These are phyloP conservation scores for Rhodomyrtus psidioides DNA, from an alignment of 441 rosid genomes.

Conservation along the genomic window DNA sequence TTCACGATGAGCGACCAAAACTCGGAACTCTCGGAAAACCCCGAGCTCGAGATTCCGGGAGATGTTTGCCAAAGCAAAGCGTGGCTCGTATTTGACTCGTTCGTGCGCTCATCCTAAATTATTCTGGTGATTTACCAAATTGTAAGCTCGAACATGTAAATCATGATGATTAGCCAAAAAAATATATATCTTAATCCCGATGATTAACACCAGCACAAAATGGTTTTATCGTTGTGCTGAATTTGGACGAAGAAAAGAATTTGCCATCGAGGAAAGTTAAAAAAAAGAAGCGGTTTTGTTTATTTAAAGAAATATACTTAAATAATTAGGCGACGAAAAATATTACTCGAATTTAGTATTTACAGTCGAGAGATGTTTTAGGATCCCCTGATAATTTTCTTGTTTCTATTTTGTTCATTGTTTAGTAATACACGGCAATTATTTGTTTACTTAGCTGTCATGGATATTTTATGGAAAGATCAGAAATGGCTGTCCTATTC, in stretches of 20 bases:
- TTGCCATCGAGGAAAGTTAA: not conserved
- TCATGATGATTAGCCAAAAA: not conserved
- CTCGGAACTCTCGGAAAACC: not conserved
- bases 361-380: not conserved
- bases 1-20: not conserved
- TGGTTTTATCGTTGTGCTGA: not conserved
- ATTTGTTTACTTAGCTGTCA: not conserved
- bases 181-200: not conserved
- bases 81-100: not conserved
- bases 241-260: not conserved
- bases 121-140: not conserved
- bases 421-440: not conserved
- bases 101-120: not conserved
- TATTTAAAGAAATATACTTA: not conserved
- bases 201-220: not conserved
- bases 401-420: not conserved
- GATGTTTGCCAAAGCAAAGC: not conserved
- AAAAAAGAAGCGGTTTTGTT: not conserved
- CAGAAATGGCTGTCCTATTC: not conserved
- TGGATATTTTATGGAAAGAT: not conserved
- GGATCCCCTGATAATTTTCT: not conserved
- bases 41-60: not conserved
- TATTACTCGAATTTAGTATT: not conserved
- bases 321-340: fast-evolving
- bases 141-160: not conserved